Evolutionary conservation across 306 rosid species (phyloP).

Genomic region (Neltuma alba): DNA sequence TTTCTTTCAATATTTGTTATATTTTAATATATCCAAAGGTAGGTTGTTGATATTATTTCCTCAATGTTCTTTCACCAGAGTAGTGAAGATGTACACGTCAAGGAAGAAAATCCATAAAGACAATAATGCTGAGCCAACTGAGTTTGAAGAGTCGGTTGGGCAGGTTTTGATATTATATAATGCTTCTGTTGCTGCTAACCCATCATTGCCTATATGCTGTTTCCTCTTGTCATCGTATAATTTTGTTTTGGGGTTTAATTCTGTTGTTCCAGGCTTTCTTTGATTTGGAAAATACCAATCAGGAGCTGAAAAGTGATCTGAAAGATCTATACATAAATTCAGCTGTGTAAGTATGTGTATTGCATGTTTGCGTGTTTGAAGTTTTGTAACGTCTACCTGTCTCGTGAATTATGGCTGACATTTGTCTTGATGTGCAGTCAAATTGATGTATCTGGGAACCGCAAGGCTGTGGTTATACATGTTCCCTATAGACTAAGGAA

Average conservation of each 20-base stretch:
- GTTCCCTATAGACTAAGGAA: slow-evolving; percentile 84
- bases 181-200: background rate
- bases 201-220: background rate
- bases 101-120: slow-evolving; percentile 76
- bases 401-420: background rate
- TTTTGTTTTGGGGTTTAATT: background rate
- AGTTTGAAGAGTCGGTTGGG: slow-evolving; percentile 77
- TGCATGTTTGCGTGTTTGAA: background rate
- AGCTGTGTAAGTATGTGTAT: slow-evolving; percentile 62
- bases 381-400: background rate
- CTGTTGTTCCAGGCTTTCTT: slow-evolving; percentile 59
- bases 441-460: slow-evolving; percentile 74
- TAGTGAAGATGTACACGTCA: slow-evolving; percentile 64
- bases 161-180: slow-evolving; percentile 48
- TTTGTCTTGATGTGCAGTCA: slow-evolving; percentile 51
- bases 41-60: background rate
- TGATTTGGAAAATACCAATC: slow-evolving; percentile 81
- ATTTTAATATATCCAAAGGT: no score
- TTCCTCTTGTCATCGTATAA: background rate
- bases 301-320: slow-evolving; percentile 87
- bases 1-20: background rate
- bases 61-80: background rate
- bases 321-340: slow-evolving; percentile 88
- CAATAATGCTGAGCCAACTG: slow-evolving; percentile 70
- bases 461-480: slow-evolving; percentile 88